Conservation (phyloP, 2,329 filamentous ascomycete species). For the Didymella sp. region DNA sequence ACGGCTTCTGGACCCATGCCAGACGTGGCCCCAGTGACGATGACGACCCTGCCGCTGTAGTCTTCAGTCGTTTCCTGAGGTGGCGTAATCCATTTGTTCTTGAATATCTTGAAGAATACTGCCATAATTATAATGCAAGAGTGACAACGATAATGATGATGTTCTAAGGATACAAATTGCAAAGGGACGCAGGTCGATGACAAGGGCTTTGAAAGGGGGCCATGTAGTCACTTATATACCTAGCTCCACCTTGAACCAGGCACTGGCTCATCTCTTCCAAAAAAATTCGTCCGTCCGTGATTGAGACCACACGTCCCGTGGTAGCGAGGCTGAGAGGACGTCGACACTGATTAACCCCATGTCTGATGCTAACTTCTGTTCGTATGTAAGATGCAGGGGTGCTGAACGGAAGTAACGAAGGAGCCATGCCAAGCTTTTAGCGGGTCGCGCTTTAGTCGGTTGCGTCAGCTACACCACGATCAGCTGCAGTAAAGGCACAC, state of each 20-base stretch:
- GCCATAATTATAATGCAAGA: constrained; percentile 22
- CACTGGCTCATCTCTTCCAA: not conserved
- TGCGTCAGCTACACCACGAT: constrained; percentile 16
- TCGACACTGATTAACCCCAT: not conserved
- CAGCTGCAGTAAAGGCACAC: constrained; percentile 25
- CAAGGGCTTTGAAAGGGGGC: not conserved
- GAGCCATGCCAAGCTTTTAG: constrained; percentile 6
- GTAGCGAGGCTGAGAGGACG: not conserved
- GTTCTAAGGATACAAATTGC: too few species aligned
- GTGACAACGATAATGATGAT: not conserved
- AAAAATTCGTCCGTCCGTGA: not conserved
- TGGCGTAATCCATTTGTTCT: constrained; percentile 43
- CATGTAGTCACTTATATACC: not conserved
- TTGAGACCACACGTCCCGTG: not conserved
- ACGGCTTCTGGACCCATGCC: constrained; percentile 51
- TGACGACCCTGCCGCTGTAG: constrained; percentile 50
- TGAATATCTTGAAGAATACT: constrained; percentile 35
- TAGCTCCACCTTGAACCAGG: not conserved
- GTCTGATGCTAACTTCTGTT: constrained; percentile 4
- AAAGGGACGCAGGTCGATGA: not conserved
- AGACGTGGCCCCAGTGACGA: constrained; percentile 55
- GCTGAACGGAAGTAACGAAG: constrained; percentile 6
- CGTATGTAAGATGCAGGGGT: constrained; percentile 6
- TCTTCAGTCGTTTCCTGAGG: constrained; percentile 45
- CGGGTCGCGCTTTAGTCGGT: not conserved